A percentile compares a stretch with the other conserved stretches of the same genome.
phyloP scores from a whole-genome alignment of 2,329 filamentous ascomycete genomes.

The Colletotrichum tropicicola region DNA sequence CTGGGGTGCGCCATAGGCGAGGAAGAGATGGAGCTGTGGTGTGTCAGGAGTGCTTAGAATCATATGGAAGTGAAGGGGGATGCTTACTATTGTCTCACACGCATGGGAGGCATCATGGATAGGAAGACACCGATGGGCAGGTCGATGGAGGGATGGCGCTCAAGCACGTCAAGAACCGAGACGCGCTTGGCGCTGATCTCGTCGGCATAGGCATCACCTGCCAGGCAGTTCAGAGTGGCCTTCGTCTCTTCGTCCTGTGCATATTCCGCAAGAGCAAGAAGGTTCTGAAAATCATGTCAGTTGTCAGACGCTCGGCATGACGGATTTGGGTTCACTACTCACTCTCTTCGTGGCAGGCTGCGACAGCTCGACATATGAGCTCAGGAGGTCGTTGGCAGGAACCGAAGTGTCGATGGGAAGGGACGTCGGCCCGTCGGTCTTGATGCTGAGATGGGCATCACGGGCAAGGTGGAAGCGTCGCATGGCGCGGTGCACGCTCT shows the following conservation, averaged over 20 bases:
- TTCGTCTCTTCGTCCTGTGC: conserved; percentile 43
- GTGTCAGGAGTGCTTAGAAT: background rate
- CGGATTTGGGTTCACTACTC: conserved; percentile 35
- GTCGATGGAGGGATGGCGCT: conserved; percentile 60
- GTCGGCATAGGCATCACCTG: conserved; percentile 46
- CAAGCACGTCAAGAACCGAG: conserved; percentile 69
- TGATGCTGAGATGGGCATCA: conserved; percentile 73
- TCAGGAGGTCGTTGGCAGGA: conserved; percentile 70
- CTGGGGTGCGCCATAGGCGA: conserved; percentile 67
- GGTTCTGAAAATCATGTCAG: conserved; percentile 43
- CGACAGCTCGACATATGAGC: conserved; percentile 76
- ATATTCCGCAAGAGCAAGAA: conserved; percentile 34
- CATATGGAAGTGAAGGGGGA: too few species aligned
- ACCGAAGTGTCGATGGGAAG: conserved; percentile 66
- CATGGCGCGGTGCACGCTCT: conserved; percentile 71
- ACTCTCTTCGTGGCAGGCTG: conserved; percentile 77
- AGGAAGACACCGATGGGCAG: conserved; percentile 70
- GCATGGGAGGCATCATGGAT: conserved; percentile 71
- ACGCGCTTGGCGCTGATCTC: conserved; percentile 57
- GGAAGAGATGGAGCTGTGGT: conserved; percentile 69
- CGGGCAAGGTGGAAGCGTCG: conserved; percentile 73
- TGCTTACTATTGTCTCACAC: conserved; percentile 42
- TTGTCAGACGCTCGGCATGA: background rate
- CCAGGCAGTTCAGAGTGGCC: conserved; percentile 45
- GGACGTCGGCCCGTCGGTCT: conserved; percentile 56